These are phyloP conservation scores for Ascochyta fabae DNA, from an alignment of 2,329 filamentous ascomycete species.

Conservation along the genomic window DNA sequence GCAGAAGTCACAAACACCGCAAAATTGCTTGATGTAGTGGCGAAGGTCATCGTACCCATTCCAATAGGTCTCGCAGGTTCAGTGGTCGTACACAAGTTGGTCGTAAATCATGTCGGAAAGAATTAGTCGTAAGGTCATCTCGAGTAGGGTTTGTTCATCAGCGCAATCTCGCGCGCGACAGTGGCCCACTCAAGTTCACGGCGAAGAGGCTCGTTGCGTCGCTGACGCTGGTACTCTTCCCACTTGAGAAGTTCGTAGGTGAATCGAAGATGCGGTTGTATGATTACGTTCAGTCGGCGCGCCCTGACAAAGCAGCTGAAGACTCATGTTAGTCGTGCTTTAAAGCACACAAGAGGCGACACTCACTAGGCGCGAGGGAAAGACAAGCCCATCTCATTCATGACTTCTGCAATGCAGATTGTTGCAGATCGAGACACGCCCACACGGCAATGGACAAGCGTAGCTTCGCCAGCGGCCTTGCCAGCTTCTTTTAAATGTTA, in stretches of 20 bases:
- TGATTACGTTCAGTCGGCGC: constrained; percentile 92
- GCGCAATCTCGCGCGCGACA: constrained; percentile 85
- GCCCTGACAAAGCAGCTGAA: constrained; percentile 86
- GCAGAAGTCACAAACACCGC: constrained; percentile 7
- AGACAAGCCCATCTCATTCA: constrained; percentile 79
- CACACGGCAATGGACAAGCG: constrained; percentile 93
- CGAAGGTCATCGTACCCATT: constrained; percentile 11
- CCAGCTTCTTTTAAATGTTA: constrained; percentile 70
- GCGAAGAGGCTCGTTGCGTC: constrained; percentile 61
- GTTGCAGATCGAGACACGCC: constrained; percentile 95
- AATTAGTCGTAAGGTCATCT: constrained; percentile 55
- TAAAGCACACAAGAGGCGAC: not conserved
- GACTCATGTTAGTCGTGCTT: constrained; percentile 15
- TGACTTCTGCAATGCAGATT: constrained; percentile 98
- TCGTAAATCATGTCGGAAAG: constrained; percentile 29
- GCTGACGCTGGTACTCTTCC: constrained; percentile 78
- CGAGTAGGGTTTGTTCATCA: constrained; percentile 95
- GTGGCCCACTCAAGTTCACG: constrained; percentile 92
- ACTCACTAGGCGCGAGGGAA: constrained; percentile 86
- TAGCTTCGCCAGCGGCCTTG: constrained; percentile 77
- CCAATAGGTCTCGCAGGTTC: constrained; percentile 15
- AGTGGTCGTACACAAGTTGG: constrained; percentile 30
- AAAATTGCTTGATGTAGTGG: constrained; percentile 10
- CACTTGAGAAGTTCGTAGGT: constrained; percentile 92
- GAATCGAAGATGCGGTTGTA: constrained; percentile 94